Evolutionary conservation across 306 rosid species (phyloP), one percentile per base, ranked within the genome.

Genomic region (Astragalus membranaceus): DNA sequence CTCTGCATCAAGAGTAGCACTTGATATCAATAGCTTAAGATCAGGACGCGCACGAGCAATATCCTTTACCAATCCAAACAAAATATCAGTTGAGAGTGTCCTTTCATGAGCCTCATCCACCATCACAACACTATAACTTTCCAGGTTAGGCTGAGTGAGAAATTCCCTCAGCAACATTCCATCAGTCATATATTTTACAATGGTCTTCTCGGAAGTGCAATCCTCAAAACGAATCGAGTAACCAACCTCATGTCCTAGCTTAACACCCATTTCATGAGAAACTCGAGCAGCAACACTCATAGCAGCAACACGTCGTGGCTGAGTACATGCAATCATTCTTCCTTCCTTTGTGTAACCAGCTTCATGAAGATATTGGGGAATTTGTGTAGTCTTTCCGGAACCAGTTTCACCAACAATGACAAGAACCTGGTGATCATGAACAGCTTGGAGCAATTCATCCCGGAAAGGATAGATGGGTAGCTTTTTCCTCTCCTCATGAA

Each of bases 41-140:
- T 93, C 96, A 6, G 96, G 96, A 23, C 96, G 88, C 43, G 88
- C 88, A 55, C 96, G 88, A 58, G 96, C 17, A 79, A 90, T 88
- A 79, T 93, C 96, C 88, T 93, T 93, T 42, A 93, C 96, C 57
- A 93, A 82, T 43, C 96, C 98, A 87, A 93, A 93, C 66, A 93
- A 82, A 58, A 93, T 86, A 83, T 93, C 96, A 60, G 98, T 93
- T 63, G 98, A 93, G 43, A 93, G 95, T 67, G 98, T 93, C 58
- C 98, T 87, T 83, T 93, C 98, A 66, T 93, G 98, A 82, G 96
- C 98, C 90, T 93, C 98, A 76, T 93, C 98, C 87, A 93, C 93
- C 96, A 90, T 93, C 69, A 90, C 87, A 76, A 93, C 96, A 85
- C 96, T 92, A 75, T 92, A 92, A 80, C 96, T 75, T 20, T 83